Evolutionary conservation across 208 protist genomes (phyloP), one percentile per base, ranked within the genome.

Genomic region (Angomonas ambiguus): DNA sequence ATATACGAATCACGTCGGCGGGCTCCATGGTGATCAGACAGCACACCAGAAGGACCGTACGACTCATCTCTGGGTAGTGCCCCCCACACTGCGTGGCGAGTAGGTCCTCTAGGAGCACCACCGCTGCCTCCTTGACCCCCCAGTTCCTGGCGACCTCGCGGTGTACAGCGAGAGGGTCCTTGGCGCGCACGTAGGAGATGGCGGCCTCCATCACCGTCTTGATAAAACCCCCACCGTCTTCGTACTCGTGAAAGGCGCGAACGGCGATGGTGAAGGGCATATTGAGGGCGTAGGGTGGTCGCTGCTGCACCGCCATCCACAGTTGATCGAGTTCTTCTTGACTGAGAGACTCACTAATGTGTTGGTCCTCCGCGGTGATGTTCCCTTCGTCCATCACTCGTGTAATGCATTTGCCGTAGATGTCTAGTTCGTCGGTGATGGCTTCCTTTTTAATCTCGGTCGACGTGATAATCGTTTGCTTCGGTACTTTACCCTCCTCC

Each of bases 21-120:
- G 86, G 81, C 53, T 91, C 80, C 85, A 94, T 92, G 20, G 81
- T 88, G 33, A 90, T 48, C 18, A 96, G 62, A 58, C 77, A 76
- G 31, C 61, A 49, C 16, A 74, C 91, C n/a, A 96, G 74, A n/a
- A 96, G 61, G n/a, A 81, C 80, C 41, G 62, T 45, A 62, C 80
- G 77, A 8, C 67, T 67, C 41, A 96, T 51, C 32, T 73, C 69
- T 1, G 88, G 88, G 67, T 95, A 94, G 28, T 86, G 53, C 10
- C 63, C 64, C 16, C 65, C 78, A 62, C 84, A 87, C 33, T 82
- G 69, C 51, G 66, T 69, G 24, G 49, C 69, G 20, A 96, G 65
- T 32, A 81, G 55, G 57, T 91, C 84, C 65, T 92, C 88, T 20
- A 96, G 72, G 38, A 90, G 38, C 24, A 92, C 65, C 42, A 96